Base-by-base conservation (phyloP, 352 stramenopile genomes). In the Thalassiosira mediterranea region DNA sequence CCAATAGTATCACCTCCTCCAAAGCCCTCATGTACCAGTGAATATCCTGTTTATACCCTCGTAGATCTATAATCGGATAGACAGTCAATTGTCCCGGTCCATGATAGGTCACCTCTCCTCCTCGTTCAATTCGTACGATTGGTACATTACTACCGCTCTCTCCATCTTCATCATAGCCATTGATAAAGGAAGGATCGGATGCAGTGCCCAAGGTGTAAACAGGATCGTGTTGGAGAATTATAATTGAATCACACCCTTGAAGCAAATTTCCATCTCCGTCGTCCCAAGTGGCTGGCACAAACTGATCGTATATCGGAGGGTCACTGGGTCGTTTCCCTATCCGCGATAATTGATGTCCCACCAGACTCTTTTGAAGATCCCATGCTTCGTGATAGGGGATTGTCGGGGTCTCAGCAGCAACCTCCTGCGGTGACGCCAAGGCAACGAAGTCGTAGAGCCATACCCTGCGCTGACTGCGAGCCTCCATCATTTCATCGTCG, bases 101-200 rank as follows among this genome's bases (percentile, higher is more conserved):
- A 76, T 99, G 97, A 81, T 98, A 99, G 5, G 97, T 99, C 19
- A 99, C 96, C 82, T 99, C 96, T 21, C 97, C 97, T 32, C 97
- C 97, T 54, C 97, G 91, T 82, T 99, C 96, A 42, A 98, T 97
- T 13, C 95, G 89, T 66, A 98, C 90, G 10, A 98, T 87, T 63
- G 75, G 74, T 47, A 89, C 75, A 40, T 52, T 23, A 42, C 31
- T 67, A 49, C 26, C 26, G 1, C 42, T 42, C 25, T 28, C 52
- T 4, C 56, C 46, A 48, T 60, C 38, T 13, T 60, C 26, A 37
- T 57, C 47, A 66, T 79, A 56, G 17, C 37, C 58, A 51, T 77
- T 53, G 70, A 88, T 80, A 54, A 86, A 91, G 21, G 76, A 68
- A 51, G 81, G 66, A 76, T 92, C 79, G 13, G 87, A 91, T 61